phyloP scores from a whole-genome alignment of 371 early-diverging fungal genomes.

The Gilbertella persicaria region DNA sequence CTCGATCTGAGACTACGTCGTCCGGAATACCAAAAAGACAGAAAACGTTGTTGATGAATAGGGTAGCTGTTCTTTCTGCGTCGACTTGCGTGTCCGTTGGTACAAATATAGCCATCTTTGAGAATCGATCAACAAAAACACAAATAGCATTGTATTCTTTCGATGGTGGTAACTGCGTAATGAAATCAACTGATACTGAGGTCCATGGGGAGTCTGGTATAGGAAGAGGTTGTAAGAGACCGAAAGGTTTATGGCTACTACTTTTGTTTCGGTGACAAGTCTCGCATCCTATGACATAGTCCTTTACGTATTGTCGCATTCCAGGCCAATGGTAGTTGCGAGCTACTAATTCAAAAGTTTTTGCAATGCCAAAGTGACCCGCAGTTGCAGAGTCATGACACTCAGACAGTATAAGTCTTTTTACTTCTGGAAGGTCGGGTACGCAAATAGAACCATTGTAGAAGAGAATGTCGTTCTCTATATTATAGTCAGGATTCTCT shows the following conservation, averaged over 20 bases:
- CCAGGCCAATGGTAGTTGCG: slow-evolving; percentile 47
- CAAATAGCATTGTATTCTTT: slow-evolving; percentile 34
- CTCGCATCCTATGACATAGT: slow-evolving; percentile 45
- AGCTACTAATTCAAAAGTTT: slow-evolving; percentile 38
- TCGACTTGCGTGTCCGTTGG: slow-evolving; percentile 26
- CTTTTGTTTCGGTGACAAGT: slow-evolving; percentile 41
- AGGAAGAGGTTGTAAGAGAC: slow-evolving; percentile 40
- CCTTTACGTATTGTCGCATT: slow-evolving; percentile 32
- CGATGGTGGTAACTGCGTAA: slow-evolving; percentile 27
- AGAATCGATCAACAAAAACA: slow-evolving; percentile 47
- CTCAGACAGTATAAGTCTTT: neutral
- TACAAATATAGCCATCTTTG: slow-evolving; percentile 49
- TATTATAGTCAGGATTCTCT: neutral
- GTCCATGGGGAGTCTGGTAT: slow-evolving; percentile 42
- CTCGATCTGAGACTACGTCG: slow-evolving; percentile 48
- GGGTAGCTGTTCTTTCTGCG: slow-evolving; percentile 28
- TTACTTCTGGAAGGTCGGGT: neutral
- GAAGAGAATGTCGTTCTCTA: neutral
- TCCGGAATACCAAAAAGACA: slow-evolving; percentile 42
- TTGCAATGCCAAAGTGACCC: slow-evolving; percentile 51
- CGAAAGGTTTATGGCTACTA: slow-evolving; percentile 20
- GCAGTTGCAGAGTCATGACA: slow-evolving; percentile 42
- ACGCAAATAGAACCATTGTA: slow-evolving; percentile 3
- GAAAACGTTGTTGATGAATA: slow-evolving; percentile 37
- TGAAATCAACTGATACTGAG: slow-evolving; percentile 14